Percentiles rank a stretch among this genome's conserved stretches.
These are phyloP conservation scores for Rachicladosporium sp. DNA, from an alignment of 2,329 filamentous ascomycete species.

Conservation along the genomic window DNA sequence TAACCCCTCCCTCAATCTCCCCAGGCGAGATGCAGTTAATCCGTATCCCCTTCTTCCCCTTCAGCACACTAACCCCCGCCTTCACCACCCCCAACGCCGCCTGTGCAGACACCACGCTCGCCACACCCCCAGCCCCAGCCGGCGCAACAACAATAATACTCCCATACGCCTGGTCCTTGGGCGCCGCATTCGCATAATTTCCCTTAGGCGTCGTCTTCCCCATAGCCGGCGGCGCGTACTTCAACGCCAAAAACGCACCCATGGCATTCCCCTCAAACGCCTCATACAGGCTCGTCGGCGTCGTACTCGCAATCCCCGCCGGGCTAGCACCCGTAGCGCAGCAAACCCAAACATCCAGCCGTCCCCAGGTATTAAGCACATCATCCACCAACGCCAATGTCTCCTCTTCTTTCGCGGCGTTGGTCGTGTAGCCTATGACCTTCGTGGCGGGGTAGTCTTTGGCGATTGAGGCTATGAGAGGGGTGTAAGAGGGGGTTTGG, in stretches of 20 bases:
- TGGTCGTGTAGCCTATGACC: constrained; percentile 49
- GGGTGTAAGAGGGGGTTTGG: constrained; percentile 29
- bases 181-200: constrained; percentile 47
- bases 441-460: constrained; percentile 43
- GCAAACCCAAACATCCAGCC: constrained; percentile 46
- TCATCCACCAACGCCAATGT: constrained; percentile 51
- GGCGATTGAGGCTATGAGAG: constrained; percentile 32
- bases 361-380: constrained; percentile 46
- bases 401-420: constrained; percentile 46
- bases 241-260: constrained; percentile 52
- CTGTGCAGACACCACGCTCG: constrained; percentile 49
- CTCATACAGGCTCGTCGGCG: constrained; percentile 42
- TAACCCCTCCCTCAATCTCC: constrained; percentile 35
- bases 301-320: constrained; percentile 43
- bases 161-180: constrained; percentile 48
- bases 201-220: constrained; percentile 44
- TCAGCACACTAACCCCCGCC: constrained; percentile 45
- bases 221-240: constrained; percentile 54
- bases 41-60: constrained; percentile 42
- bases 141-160: constrained; percentile 50
- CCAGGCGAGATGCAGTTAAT: constrained; percentile 44
- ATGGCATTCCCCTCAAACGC: constrained; percentile 50
- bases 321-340: constrained; percentile 47
- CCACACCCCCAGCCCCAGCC: constrained; percentile 47
- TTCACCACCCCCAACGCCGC: constrained; percentile 50